Conservation (phyloP, 2,329 filamentous ascomycete species). For the Venturia nashicola region DNA sequence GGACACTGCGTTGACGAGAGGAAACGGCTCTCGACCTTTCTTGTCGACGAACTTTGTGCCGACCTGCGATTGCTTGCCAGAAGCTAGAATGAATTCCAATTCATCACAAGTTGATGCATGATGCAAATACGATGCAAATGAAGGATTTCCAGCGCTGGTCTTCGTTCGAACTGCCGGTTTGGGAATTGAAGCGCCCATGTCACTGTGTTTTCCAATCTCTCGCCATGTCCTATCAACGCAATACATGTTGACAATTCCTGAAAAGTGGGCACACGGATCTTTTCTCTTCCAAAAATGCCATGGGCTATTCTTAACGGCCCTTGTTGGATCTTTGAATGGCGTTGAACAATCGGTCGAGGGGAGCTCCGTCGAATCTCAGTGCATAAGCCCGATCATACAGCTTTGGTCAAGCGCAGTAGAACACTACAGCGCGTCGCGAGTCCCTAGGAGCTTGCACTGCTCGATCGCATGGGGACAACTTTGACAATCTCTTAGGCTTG, state of each 20-base stretch:
- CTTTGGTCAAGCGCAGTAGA: background rate
- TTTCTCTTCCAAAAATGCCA: background rate
- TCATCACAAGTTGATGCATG: background rate
- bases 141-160: background rate
- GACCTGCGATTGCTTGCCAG: background rate
- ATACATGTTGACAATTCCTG: background rate
- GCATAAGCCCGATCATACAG: background rate
- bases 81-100: background rate
- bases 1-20: background rate
- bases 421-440: background rate
- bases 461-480: no score
- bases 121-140: background rate
- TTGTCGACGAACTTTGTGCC: background rate
- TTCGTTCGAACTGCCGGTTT: background rate
- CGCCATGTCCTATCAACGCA: background rate
- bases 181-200: background rate
- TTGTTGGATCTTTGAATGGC: background rate
- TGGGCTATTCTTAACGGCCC: background rate
- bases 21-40: background rate
- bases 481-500: background rate
- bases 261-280: background rate
- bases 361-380: background rate
- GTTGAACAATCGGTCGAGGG: background rate
- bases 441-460: background rate
- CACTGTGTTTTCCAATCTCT: background rate